These are phyloP conservation scores for Brasenia schreberi DNA, from an alignment of 164 flowering plant genomes.

Conservation along the genomic window DNA sequence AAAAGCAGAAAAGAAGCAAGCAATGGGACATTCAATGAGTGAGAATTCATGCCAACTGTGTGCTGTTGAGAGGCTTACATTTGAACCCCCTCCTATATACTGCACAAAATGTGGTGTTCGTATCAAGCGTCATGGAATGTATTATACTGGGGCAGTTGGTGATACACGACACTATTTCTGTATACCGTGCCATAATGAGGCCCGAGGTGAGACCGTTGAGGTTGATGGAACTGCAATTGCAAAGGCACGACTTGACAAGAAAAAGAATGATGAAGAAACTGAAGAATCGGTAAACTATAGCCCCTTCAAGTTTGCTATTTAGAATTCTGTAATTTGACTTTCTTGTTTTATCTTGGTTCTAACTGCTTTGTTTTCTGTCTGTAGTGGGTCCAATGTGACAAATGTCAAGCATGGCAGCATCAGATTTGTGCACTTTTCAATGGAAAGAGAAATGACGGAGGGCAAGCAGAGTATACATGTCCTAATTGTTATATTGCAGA, in stretches of 20 bases:
- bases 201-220: constrained; percentile 67
- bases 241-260: constrained; percentile 76
- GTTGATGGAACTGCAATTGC: constrained; percentile 60
- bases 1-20: constrained; percentile 96
- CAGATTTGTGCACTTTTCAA: constrained; percentile 97
- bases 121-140: constrained; percentile 86
- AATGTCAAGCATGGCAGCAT: constrained; percentile 99
- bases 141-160: constrained; percentile 73
- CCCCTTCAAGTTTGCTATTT: background rate
- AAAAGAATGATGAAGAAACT: constrained; percentile 94
- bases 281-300: constrained; percentile 77
- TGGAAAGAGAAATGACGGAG: constrained; percentile 95
- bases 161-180: constrained; percentile 92
- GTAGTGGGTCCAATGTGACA: constrained; percentile 99
- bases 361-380: background rate
- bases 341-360: background rate
- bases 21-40: constrained; percentile 86
- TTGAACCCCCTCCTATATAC: constrained; percentile 98
- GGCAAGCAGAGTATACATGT: constrained; percentile 97
- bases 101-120: constrained; percentile 89
- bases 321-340: background rate
- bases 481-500: constrained; percentile 85
- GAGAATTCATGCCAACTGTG: constrained; percentile 97
- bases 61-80: constrained; percentile 94
- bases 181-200: constrained; percentile 86